Conservation (phyloP, 345 rosid species). For the Pistacia vera region DNA sequence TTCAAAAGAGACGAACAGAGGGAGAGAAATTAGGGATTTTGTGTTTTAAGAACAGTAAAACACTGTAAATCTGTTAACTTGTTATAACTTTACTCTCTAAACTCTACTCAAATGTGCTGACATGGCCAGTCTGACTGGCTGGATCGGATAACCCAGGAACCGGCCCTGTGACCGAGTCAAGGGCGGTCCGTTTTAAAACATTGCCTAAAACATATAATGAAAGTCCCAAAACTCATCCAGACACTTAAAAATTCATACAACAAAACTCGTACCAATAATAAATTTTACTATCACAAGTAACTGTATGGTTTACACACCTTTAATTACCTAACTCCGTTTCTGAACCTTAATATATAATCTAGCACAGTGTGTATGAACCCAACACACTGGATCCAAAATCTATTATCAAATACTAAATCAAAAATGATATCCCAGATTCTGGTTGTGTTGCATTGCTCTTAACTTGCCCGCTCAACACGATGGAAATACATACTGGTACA, state of each 20-base stretch:
- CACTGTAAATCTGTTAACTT: no score
- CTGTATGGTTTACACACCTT: background rate
- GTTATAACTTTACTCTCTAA: no score
- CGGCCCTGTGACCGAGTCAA: no score
- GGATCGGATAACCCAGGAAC: no score
- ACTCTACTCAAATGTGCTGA: no score
- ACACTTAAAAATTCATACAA: background rate
- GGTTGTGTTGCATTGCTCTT: conserved; percentile 8
- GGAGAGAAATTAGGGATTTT: background rate
- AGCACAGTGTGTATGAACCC: background rate
- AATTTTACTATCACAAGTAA: background rate
- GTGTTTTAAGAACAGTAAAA: no score
- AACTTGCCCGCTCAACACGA: conserved; percentile 10
- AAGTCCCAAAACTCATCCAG: no score
- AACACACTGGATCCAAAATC: conserved; percentile 9
- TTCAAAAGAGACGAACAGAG: background rate
- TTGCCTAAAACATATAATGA: no score
- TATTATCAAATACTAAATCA: conserved; percentile 3
- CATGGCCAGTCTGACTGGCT: no score
- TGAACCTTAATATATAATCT: conserved; percentile 12
- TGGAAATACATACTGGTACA: background rate
- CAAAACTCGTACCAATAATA: background rate
- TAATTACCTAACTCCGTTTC: background rate
- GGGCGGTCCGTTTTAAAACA: no score
- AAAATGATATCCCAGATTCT: background rate